Evolutionary conservation across 257 asterid species (phyloP), one percentile per base, ranked within the genome.

Genomic region (Salvia rosmarinus): DNA sequence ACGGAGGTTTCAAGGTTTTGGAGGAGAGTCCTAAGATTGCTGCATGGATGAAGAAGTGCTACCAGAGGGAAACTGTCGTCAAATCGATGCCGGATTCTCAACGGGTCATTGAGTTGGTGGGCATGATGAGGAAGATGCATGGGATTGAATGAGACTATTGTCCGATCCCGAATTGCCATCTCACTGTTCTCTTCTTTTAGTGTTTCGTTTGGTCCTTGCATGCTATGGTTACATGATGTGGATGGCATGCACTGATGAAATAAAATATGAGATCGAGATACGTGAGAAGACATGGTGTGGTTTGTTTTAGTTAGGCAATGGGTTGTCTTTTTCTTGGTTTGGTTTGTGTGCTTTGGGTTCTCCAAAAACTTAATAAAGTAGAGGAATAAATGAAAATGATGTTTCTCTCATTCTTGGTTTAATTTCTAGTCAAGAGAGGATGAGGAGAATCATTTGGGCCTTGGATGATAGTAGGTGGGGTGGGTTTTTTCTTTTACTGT

Each of bases 21-120:
- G 74, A 77, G 3, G 83, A 86, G 76, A 74, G 81, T 63, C 97
- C 96, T 4, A 86, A 82, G 43, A 71, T 89, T 54, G 79, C 72
- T 9, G 82, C 75, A 0, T 91, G 97, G 97, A 81, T 85, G 9
- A 79, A 83, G 68, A 85, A 80, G 76, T 89, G 97, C 76, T 68
- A 78, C 78, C 10, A 70, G 42, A 87, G 86, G 82, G 89, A 80
- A 42, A 83, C 80, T 34, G 97, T 91, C 51, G 84, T 88, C 5
- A 81, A 79, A 59, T 21, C 67, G 19, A 64, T 85, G 37, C 84
- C 90, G 0, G 77, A 84, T 40, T 82, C 86, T 63, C 74, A 78
- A 8, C 67, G 82, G 37, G 88, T 86, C 0, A 74, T n/a, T 40
- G 90, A 81, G 64, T 84, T 86, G 49, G 91, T 89, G 67, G 76